These are phyloP conservation scores for Zelopaecilomyces penicillatus DNA, from an alignment of 2,329 filamentous ascomycete genomes.

Conservation along the genomic window DNA sequence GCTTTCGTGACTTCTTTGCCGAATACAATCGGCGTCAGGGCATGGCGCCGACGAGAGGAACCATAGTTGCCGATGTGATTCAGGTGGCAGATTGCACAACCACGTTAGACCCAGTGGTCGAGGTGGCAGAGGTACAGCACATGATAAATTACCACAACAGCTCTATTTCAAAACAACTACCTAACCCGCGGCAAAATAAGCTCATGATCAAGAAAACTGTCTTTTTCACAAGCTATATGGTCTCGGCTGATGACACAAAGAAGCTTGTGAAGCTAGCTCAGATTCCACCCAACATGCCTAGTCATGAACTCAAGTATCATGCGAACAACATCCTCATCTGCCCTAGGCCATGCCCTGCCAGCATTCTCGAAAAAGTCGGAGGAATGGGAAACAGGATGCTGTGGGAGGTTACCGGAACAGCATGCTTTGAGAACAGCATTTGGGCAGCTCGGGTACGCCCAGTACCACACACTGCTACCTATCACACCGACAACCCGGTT, in stretches of 20 bases:
- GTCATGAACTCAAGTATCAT: slow-evolving; percentile 68
- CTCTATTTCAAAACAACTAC: slow-evolving; percentile 26
- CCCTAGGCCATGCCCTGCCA: slow-evolving; percentile 62
- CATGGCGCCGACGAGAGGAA: slow-evolving; percentile 45
- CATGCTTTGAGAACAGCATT: slow-evolving; percentile 66
- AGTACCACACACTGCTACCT: slow-evolving; percentile 54
- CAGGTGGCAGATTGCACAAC: slow-evolving; percentile 72
- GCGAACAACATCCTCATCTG: slow-evolving; percentile 90
- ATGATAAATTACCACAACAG: slow-evolving; percentile 84
- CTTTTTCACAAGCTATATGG: slow-evolving; percentile 87
- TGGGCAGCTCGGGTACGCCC: slow-evolving; percentile 82
- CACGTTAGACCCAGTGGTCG: slow-evolving; percentile 66
- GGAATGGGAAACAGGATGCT: slow-evolving; percentile 75
- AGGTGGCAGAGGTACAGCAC: slow-evolving; percentile 77
- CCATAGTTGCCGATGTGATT: slow-evolving; percentile 71
- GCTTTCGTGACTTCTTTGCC: slow-evolving; percentile 76
- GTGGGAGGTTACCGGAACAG: slow-evolving; percentile 76
- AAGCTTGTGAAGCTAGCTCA: slow-evolving; percentile 62
- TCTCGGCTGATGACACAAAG: slow-evolving; percentile 62
- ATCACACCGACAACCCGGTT: slow-evolving; percentile 70
- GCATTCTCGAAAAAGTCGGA: slow-evolving; percentile 73
- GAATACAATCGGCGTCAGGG: slow-evolving; percentile 60
- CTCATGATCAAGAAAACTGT: slow-evolving; percentile 78
- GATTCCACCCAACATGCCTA: slow-evolving; percentile 52
- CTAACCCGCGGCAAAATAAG: slow-evolving; percentile 29